Conservation (phyloP, 352 stramenopile genomes). For the Aphanomyces invadans region DNA sequence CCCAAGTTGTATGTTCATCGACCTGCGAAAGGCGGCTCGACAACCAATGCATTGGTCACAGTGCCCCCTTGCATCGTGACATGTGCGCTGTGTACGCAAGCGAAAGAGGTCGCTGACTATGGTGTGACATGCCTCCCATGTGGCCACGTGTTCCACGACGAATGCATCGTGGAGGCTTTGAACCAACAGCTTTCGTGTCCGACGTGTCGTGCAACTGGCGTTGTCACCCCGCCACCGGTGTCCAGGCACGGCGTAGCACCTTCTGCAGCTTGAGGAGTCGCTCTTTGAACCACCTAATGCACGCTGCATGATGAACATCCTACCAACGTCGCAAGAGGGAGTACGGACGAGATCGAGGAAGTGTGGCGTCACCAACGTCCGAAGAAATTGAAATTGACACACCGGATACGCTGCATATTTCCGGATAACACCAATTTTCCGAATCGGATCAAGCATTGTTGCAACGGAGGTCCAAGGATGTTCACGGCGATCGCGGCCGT, state of each 20-base stretch:
- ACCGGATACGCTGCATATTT: not conserved
- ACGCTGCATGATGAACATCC: too few relatives aligned
- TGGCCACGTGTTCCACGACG: slow-evolving; percentile 52
- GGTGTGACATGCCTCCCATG: slow-evolving; percentile 62
- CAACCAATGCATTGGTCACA: not conserved
- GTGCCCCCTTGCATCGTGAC: not conserved
- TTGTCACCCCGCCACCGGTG: not conserved
- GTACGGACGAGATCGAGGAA: not conserved
- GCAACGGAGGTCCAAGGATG: not conserved
- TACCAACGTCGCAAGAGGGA: too few relatives aligned
- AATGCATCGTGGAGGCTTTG: slow-evolving; percentile 71
- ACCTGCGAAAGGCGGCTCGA: not conserved
- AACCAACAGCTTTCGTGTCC: slow-evolving; percentile 63
- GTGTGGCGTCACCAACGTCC: not conserved
- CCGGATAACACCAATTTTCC: not conserved
- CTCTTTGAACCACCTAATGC: too few relatives aligned
- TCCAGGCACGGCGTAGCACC: not conserved
- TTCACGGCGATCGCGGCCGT: slow-evolving; percentile 2
- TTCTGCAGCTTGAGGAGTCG: not conserved
- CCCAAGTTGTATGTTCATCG: not conserved
- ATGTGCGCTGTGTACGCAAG: slow-evolving; percentile 4
- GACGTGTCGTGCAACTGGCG: slow-evolving; percentile 30
- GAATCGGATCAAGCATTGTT: not conserved
- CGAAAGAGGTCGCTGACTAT: slow-evolving; percentile 16
- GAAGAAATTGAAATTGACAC: not conserved